Conservation (phyloP, 2,329 filamentous ascomycete genomes). For the Phoma sp. region DNA sequence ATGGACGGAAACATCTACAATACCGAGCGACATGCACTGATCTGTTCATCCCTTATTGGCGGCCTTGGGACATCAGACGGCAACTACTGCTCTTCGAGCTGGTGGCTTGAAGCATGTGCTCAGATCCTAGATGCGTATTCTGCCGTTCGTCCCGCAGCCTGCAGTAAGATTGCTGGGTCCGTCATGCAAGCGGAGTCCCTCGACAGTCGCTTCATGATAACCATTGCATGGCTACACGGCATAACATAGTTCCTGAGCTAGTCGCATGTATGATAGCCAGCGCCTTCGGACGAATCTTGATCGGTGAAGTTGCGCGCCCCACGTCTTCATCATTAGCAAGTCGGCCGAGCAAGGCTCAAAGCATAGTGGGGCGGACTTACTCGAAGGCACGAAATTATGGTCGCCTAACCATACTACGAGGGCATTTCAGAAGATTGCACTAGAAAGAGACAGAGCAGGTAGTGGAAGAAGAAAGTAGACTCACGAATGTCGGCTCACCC, state of each 20-base stretch:
- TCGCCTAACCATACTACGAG: not conserved
- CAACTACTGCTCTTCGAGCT: not conserved
- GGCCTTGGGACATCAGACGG: not conserved
- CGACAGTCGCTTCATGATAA: not conserved
- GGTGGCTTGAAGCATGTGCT: slow-evolving; percentile 1
- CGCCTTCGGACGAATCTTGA: not conserved
- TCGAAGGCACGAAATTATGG: not conserved
- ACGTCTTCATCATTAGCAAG: not conserved
- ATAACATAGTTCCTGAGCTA: slow-evolving; percentile 1
- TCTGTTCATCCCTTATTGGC: too few species aligned
- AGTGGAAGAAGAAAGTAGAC: too few species aligned
- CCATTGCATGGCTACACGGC: slow-evolving; percentile 1
- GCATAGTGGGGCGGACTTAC: not conserved
- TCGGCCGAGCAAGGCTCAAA: slow-evolving; percentile 6
- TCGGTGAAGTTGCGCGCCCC: slow-evolving; percentile 1
- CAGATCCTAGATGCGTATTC: not conserved
- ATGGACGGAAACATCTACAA: too few species aligned
- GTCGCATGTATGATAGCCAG: not conserved
- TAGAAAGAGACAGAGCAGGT: too few species aligned
- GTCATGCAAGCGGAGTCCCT: not conserved
- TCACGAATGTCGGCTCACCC: too few species aligned
- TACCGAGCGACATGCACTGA: too few species aligned
- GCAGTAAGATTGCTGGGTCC: not conserved
- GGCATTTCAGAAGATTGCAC: too few species aligned
- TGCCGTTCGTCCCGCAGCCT: not conserved